Evolutionary conservation across 108 stramenopile species (phyloP), one percentile per base, ranked within the genome.

Genomic region (Cyclostephanos invisitatus): DNA sequence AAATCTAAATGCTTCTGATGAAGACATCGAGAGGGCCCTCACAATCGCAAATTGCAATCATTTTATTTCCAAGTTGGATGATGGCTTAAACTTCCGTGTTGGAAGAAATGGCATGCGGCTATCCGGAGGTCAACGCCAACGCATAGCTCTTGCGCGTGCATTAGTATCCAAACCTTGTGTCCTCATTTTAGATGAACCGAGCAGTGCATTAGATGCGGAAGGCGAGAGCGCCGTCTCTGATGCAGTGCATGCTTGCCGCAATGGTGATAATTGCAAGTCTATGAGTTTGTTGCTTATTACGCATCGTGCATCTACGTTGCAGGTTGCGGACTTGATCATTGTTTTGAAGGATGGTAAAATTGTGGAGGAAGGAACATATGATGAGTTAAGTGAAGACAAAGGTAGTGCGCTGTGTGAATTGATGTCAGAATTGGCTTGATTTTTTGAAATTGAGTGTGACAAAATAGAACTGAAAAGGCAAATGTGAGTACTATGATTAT

Each of bases 101-200:
- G 98, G 99, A 20, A 75, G 85, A 56, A 84, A 92, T 57, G 98
- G 97, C 36, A 86, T 78, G 60, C 80, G 84, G 40, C 75, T 98
- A n/a, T 91, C 89, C 36, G 99, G 99, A 18, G 98, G 98, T 11
- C 95, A 98, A 81, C 87, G 94, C 24, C 96, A 97, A 78, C 85
- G 96, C 12, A 37, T 98, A 14, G 95, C 91, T 58, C 80, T 98
- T 40, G 99, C 98, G 3, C 89, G 99, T n/a, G 99, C 98, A 7
- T 78, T 99, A 55, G 48, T 99, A 7, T 86, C 92, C 8, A 79
- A 95, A 70, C 96, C 98, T 10, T 72, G 70, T 4, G 66, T 98
- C 15, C 68, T 98, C 38, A 78, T 99, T 28, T 68, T 98, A 40
- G 98, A 98, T 73, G 98, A 98, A 72, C 96, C 97, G 8, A 82